Evolutionary conservation across 441 rosid genomes (phyloP).

Genomic region (Euphorbia schlechtendalii): DNA sequence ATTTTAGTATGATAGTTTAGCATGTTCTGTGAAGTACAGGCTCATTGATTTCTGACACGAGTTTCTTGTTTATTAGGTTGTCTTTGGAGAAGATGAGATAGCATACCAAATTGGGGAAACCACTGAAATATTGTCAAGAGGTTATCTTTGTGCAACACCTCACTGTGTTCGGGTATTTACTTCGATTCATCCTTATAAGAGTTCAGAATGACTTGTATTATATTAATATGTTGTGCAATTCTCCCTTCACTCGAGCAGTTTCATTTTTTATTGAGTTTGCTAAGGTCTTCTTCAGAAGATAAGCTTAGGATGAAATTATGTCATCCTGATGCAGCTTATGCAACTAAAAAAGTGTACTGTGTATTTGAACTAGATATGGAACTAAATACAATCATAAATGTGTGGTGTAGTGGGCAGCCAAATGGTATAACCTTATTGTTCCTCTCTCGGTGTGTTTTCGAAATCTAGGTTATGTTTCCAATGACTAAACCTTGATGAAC

Average conservation of each 20-base stretch:
- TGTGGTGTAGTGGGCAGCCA: no score
- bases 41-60: neutral
- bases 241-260: no score
- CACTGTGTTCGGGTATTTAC: conserved; percentile 78
- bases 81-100: conserved; percentile 74
- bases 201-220: neutral
- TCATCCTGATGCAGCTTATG: no score
- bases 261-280: no score
- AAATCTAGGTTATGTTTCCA: neutral
- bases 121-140: conserved; percentile 63
- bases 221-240: no score
- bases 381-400: no score
- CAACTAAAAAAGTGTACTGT: no score
- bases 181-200: neutral
- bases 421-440: no score
- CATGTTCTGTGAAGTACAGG: neutral
- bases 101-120: conserved; percentile 98
- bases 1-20: neutral
- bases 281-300: no score
- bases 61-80: conserved; percentile 42
- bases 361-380: no score
- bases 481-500: neutral
- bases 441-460: no score
- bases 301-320: neutral
- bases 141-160: conserved; percentile 94